A percentile compares a stretch with the other conserved stretches of the same genome.
phyloP scores from a whole-genome alignment of 73 alveolate species.

The Paramecium tetraurelia region DNA sequence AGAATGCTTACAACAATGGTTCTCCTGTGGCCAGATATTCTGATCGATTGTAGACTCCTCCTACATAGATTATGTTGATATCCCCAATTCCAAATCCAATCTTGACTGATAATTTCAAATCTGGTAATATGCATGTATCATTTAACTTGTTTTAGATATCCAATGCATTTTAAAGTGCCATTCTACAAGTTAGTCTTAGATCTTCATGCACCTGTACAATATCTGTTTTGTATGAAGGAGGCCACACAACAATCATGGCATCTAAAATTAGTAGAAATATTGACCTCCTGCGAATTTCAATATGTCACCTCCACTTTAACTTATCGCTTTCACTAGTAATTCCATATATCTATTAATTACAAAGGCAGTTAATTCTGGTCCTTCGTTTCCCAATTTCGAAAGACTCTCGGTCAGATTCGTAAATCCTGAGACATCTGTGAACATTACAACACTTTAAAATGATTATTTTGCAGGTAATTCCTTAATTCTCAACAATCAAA shows the following conservation, averaged over 20 bases:
- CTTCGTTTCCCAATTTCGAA: slow-evolving; percentile 81
- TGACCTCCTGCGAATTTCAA: slow-evolving; percentile 86
- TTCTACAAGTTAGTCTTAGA: slow-evolving; percentile 68
- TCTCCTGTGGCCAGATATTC: slow-evolving; percentile 93
- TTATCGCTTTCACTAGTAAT: slow-evolving; percentile 77
- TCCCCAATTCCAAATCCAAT: slow-evolving; percentile 90
- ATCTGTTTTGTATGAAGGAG: slow-evolving; percentile 59
- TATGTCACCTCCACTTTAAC: slow-evolving; percentile 93
- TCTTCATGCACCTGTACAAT: slow-evolving; percentile 61
- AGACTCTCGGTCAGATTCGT: slow-evolving; percentile 29
- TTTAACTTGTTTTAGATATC: slow-evolving; percentile 82
- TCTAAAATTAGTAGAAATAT: slow-evolving; percentile 51
- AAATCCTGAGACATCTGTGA: slow-evolving; percentile 42
- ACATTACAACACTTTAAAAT: slow-evolving; percentile 21
- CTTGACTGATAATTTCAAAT: slow-evolving; percentile 68
- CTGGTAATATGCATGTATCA: slow-evolving; percentile 79
- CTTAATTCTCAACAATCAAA: neutral
- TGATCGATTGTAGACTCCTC: slow-evolving; percentile 94
- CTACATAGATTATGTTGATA: slow-evolving; percentile 89
- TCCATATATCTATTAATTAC: slow-evolving; percentile 90
- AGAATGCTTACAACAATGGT: slow-evolving; percentile 86
- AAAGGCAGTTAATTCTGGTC: slow-evolving; percentile 88
- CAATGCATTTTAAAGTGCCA: slow-evolving; percentile 85
- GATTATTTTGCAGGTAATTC: slow-evolving; percentile 32
- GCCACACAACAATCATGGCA: slow-evolving; percentile 96